Conservation (phyloP, 2,329 filamentous ascomycete species). For the Ascochyta pisi region DNA sequence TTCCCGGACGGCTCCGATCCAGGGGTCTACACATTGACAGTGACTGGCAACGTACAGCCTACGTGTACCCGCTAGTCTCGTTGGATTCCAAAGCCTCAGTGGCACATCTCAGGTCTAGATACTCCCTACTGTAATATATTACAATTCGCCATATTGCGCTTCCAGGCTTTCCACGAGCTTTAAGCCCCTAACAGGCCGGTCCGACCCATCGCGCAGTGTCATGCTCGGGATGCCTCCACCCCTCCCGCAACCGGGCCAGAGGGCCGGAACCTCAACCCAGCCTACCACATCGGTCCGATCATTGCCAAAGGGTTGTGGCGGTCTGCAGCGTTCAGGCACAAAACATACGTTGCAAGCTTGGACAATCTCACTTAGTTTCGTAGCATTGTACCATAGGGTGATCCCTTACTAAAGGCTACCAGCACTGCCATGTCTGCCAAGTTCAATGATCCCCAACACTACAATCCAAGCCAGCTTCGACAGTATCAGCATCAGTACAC, state of each 20-base stretch:
- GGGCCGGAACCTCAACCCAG: neutral
- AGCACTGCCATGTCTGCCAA: neutral
- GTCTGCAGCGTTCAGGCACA: slow-evolving; percentile 4
- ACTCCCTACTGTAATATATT: neutral
- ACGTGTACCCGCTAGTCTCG: neutral
- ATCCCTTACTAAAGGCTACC: neutral
- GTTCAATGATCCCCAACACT: neutral
- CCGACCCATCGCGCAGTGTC: neutral
- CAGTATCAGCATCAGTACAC: neutral
- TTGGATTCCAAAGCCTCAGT: neutral
- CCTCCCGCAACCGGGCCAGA: neutral
- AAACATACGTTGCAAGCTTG: slow-evolving; percentile 3
- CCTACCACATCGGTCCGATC: neutral
- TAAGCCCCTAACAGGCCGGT: neutral
- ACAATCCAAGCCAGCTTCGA: neutral
- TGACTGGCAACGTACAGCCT: neutral
- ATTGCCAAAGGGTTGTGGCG: neutral
- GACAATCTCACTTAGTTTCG: neutral
- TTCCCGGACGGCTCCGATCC: neutral
- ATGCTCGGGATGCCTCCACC: neutral
- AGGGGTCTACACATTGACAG: neutral
- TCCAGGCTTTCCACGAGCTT: neutral
- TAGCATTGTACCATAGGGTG: neutral
- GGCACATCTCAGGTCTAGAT: neutral
- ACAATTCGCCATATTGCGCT: neutral